Conservation (phyloP, 2,329 filamentous ascomycete species). For the Thielaviopsis cerberus region DNA sequence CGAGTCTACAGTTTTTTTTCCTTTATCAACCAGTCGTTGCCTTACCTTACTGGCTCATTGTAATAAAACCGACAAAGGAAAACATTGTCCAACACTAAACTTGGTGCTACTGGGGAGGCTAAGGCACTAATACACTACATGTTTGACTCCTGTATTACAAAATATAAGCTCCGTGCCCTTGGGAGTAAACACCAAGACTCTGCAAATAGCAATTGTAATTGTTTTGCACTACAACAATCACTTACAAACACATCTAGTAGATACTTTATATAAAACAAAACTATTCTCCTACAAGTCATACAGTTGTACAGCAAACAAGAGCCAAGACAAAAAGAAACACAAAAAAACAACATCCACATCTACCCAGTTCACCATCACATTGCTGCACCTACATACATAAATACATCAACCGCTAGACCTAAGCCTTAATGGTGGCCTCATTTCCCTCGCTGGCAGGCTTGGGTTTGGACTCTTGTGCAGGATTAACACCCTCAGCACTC, state of each 20-base stretch:
- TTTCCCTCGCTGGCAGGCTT: constrained; percentile 47
- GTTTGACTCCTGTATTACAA: no score
- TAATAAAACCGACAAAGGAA: no score
- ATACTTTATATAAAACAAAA: not conserved
- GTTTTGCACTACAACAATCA: no score
- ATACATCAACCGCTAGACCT: not conserved
- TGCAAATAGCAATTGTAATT: no score
- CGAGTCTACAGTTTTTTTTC: no score
- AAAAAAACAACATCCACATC: not conserved
- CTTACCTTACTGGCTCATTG: no score
- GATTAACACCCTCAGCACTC: constrained; percentile 41
- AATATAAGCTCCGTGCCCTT: no score
- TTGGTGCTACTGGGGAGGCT: no score
- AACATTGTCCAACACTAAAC: no score
- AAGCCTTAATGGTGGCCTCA: constrained; percentile 29
- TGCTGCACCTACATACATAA: not conserved
- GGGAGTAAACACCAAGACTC: no score
- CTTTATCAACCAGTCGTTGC: no score
- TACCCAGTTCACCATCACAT: not conserved
- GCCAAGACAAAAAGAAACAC: not conserved
- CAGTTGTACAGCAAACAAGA: not conserved
- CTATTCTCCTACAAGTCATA: not conserved
- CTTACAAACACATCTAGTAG: not conserved
- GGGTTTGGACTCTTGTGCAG: constrained; percentile 33
- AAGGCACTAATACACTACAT: no score